Evolutionary conservation across 73 alveolate species (phyloP).

Genomic region (Blepharisma japonicum): DNA sequence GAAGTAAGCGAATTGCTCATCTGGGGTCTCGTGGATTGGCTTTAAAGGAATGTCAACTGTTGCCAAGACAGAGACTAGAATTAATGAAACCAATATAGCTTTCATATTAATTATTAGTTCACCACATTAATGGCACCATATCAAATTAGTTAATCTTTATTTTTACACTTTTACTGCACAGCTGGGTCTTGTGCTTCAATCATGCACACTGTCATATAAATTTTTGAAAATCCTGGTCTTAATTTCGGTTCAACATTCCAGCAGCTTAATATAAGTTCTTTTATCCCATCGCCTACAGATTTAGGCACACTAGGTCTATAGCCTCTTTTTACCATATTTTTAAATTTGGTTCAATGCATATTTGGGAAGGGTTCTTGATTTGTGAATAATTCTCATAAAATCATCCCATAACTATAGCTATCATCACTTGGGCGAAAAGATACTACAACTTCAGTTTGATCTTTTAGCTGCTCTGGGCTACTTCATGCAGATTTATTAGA

Average conservation of each 20-base stretch:
- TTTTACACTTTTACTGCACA: too few species aligned
- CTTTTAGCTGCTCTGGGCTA: conserved; percentile 22
- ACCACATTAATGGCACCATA: too few species aligned
- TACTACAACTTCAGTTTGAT: neutral
- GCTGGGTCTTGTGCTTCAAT: too few species aligned
- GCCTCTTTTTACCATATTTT: conserved; percentile 2
- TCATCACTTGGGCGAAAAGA: neutral
- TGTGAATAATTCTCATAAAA: conserved; percentile 39
- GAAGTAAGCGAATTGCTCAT: conserved; percentile 4
- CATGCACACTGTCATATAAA: neutral
- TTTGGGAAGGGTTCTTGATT: conserved; percentile 29
- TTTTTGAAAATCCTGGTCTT: conserved; percentile 3
- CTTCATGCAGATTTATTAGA: conserved; percentile 31
- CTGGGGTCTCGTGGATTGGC: conserved; percentile 8
- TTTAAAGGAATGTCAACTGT: neutral
- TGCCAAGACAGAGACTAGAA: neutral
- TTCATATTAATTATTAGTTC: neutral
- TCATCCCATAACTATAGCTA: conserved; percentile 34
- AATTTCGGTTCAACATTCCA: conserved; percentile 27
- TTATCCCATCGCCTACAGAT: too few species aligned
- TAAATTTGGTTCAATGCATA: neutral
- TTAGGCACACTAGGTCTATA: conserved; percentile 18
- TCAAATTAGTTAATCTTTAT: too few species aligned
- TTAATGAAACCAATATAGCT: neutral
- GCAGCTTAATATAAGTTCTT: conserved; percentile 11